Base-by-base conservation (phyloP, 2,329 filamentous ascomycete genomes). In the Ascomycota sp. region DNA sequence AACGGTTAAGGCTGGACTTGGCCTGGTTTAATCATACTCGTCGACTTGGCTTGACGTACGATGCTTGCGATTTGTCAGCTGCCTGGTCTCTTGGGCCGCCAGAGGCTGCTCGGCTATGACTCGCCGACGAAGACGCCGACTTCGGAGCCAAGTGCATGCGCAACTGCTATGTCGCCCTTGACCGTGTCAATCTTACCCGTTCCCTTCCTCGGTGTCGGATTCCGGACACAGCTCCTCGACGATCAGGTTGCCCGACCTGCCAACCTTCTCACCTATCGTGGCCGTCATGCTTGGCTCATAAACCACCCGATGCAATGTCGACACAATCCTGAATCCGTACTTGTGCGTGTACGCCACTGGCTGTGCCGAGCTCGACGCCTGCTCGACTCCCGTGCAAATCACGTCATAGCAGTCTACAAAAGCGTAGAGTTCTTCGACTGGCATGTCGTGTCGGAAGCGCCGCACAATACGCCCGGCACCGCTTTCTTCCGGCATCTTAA, bases 371-470 rank as follows among this genome's bases (percentile, higher is more conserved):
- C 17, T 12, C 7, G 27, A 12, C 7, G 19, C 23, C 8, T 57
- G 68, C 15, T 63, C 56, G 0, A 82, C 81, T 40, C 69, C 52
- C 23, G 39, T 38, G 23, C 64, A 51, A 3, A 83, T 41, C 5
- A 76, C 41, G 30, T 81, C 73, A 47, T 83, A 75, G 53, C 86
- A 95, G 46, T 98, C 89, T 3, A 95, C 83, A 53, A 92, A 94
- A 0, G 86, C 89, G 50, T 95, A 95, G 5, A 98, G 56, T 43
- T 94, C 83, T 47, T 95, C 86, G 23, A 95, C 58, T 2, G 66
- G 62, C 0, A 78, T 69, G n/a, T 69, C 59, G 1, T 64, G 59
- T 0, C 60, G 51, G 47, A 98, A 95, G 29, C 68, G 69, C 25
- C 86, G 67, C 32, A 92, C 68, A 2, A 93, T 67, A 25, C 85